A percentile compares a stretch with the other conserved stretches of the same genome.
These are phyloP conservation scores for Skeletonema grethae DNA, from an alignment of 108 stramenopile species.

Conservation along the genomic window DNA sequence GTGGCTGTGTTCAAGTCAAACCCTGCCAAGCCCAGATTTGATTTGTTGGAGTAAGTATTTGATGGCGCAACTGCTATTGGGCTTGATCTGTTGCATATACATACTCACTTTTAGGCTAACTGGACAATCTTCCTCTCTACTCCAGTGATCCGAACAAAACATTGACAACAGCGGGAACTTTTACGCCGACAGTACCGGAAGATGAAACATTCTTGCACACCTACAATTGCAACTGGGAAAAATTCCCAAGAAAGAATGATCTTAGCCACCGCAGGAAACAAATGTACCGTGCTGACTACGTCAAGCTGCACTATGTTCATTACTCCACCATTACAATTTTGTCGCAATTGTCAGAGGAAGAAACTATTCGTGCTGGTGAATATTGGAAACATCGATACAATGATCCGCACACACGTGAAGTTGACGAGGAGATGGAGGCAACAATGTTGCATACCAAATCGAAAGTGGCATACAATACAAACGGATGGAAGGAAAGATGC, in stretches of 20 bases:
- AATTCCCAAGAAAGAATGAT: slow-evolving; percentile 66
- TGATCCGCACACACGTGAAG: slow-evolving; percentile 62
- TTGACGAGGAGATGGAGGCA: slow-evolving; percentile 74
- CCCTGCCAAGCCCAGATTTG: slow-evolving; percentile 46
- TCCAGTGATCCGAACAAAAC: slow-evolving; percentile 44
- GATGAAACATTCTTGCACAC: slow-evolving; percentile 76
- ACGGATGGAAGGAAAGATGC: slow-evolving; percentile 55
- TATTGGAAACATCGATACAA: slow-evolving; percentile 45
- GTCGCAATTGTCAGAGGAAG: slow-evolving; percentile 61
- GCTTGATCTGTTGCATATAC: not conserved
- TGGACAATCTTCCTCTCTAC: not conserved
- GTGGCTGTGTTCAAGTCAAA: slow-evolving; percentile 50
- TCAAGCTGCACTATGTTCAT: slow-evolving; percentile 84
- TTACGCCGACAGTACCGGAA: slow-evolving; percentile 54
- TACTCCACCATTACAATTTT: slow-evolving; percentile 79
- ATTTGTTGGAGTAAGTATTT: slow-evolving; percentile 42
- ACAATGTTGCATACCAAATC: slow-evolving; percentile 90
- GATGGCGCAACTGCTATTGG: not conserved
- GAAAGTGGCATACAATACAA: slow-evolving; percentile 72
- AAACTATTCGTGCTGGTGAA: slow-evolving; percentile 33
- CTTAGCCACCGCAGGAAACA: slow-evolving; percentile 84
- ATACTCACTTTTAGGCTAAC: not conserved
- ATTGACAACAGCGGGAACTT: slow-evolving; percentile 11
- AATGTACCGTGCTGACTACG: slow-evolving; percentile 78
- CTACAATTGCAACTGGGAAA: slow-evolving; percentile 87